Percentiles rank a stretch among this genome's conserved stretches.
Evolutionary conservation across 2,329 filamentous ascomycete genomes (phyloP).

Genomic region (Ilyonectria robusta): DNA sequence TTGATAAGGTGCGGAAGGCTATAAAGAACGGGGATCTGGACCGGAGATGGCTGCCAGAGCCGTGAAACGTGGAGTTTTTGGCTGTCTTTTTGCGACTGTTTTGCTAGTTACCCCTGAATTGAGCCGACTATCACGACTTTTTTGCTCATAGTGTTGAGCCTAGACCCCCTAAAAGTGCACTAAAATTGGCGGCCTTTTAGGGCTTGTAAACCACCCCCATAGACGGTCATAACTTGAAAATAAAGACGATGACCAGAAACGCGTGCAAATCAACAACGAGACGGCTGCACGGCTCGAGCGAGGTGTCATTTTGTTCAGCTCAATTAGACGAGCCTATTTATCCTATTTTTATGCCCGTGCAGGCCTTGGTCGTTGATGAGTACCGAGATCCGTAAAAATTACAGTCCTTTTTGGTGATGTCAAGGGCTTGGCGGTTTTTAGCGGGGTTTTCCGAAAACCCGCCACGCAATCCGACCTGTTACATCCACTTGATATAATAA

Average conservation of each 20-base stretch:
- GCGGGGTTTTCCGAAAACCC: no score
- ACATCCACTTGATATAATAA: no score
- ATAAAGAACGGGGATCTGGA: no score
- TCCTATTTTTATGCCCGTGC: neutral
- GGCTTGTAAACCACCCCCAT: neutral
- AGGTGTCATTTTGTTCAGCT: neutral
- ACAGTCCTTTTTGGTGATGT: neutral
- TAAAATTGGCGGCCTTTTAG: neutral
- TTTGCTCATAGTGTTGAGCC: neutral
- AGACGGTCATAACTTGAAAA: neutral
- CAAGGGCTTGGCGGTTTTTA: neutral
- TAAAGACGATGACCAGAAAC: neutral
- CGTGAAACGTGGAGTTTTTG: no score
- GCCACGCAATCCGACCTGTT: no score
- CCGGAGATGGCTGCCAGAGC: no score
- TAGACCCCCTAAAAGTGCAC: neutral
- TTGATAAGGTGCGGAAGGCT: no score
- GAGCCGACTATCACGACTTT: neutral
- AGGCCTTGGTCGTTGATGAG: neutral
- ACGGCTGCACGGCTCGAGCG: neutral
- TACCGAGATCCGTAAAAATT: neutral
- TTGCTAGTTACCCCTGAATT: neutral
- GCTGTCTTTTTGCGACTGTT: neutral
- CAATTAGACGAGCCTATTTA: neutral
- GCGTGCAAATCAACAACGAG: neutral